Base-by-base conservation (phyloP, 2,329 filamentous ascomycete genomes). In the Sarocladium brachiariae region DNA sequence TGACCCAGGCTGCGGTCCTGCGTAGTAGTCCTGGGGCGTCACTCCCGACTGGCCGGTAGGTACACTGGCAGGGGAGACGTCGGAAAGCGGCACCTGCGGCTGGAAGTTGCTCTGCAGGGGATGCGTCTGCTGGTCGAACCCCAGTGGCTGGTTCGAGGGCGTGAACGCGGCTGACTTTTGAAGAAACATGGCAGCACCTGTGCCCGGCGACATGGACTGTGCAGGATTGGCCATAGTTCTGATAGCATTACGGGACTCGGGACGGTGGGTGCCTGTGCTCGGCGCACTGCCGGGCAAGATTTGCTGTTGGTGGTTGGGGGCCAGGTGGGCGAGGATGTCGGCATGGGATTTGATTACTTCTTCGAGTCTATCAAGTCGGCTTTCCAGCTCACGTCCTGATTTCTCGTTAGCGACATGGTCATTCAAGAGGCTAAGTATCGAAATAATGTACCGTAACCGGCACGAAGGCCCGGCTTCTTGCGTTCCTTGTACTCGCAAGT, bases 291-390 rank as follows among this genome's bases (percentile, higher is more conserved):
- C 55, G 18, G 67, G 61, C 3, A 64, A 61, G 5, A 9, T 43
- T 25, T 43, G 39, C n/a, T 27, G 39, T 14, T 24, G 39, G 43
- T 27, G 16, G 43, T 33, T 47, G 7, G 43, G 43, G n/a, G 43
- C 43, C 9, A 47, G 24, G 27, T 21, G 4, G 16, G 43, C 27
- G 25, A 47, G 71, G 45, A 87, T 81, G 55, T 83, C 81, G 45
- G 81, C 78, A 65, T 89, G 85, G 0, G 77, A 72, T 49, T 78
- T 75, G 45, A 88, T 68, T 39, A 86, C 78, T 52, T 82, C 78
- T 63, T 88, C 84, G 11, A 88, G 72, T 58, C 78, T 78, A 60
- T 88, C 84, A 35, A 89, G 75, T 33, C 86, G 78, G 58, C 87
- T 82, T 64, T 89, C 85, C 24, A 89, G 69, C 65, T 89, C 85